phyloP scores from a whole-genome alignment of 495 filamentous ascomycete species.

The Letharia lupina region DNA sequence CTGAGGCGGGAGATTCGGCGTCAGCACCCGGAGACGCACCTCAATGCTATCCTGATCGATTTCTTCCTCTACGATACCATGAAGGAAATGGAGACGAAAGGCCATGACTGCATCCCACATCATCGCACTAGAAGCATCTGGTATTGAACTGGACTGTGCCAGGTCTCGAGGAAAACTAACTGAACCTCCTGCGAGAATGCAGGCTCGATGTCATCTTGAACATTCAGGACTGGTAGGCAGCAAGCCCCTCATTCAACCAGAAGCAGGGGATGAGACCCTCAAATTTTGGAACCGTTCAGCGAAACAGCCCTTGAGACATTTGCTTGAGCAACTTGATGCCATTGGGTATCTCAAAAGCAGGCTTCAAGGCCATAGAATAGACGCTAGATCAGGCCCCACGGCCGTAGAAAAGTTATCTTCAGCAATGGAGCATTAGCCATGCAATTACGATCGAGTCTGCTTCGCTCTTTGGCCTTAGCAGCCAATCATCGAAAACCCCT shows the following conservation, averaged over 20 bases:
- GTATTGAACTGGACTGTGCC: constrained; percentile 51
- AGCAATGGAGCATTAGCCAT: not conserved
- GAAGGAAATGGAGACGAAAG: constrained; percentile 63
- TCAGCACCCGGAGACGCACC: constrained; percentile 54
- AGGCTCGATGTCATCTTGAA: too few relatives aligned
- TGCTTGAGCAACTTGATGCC: not conserved
- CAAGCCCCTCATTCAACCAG: not conserved
- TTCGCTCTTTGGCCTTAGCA: not conserved
- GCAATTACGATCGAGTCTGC: not conserved
- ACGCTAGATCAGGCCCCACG: not conserved
- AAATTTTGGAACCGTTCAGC: not conserved
- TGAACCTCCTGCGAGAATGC: not conserved
- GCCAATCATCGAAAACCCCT: constrained; percentile 3
- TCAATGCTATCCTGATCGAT: constrained; percentile 92
- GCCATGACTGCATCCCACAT: constrained; percentile 64
- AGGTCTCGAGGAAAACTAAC: not conserved
- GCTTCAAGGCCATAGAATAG: not conserved
- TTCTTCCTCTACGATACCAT: constrained; percentile 94
- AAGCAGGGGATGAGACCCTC: not conserved
- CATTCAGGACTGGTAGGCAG: too few relatives aligned
- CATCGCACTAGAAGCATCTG: constrained; percentile 92
- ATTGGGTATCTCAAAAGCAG: not conserved
- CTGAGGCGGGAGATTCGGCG: constrained; percentile 74
- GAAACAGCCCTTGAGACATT: not conserved
- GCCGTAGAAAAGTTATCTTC: not conserved